phyloP scores from a whole-genome alignment of 139 green algal genomes.

The Cymbomonas tetramitiformis region DNA sequence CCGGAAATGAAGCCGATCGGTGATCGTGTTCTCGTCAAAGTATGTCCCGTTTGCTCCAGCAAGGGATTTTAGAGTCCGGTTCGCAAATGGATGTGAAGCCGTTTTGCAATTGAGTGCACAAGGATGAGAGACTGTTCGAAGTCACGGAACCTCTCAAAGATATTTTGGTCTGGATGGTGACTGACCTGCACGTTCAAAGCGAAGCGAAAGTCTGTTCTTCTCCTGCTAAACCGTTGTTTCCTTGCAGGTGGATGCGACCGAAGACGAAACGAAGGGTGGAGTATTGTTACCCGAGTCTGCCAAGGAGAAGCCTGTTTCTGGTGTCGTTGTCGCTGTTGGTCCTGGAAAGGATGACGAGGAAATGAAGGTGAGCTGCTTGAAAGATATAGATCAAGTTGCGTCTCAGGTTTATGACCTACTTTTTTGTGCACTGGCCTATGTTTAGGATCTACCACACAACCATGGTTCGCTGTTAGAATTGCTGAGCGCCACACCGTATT shows the following conservation, averaged over 20 bases:
- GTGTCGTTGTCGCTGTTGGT: conserved; percentile 42
- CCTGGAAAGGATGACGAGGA: conserved; percentile 50
- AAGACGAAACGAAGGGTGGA: conserved; percentile 67
- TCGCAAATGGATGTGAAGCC: neutral
- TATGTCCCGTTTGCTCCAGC: too few relatives aligned
- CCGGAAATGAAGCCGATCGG: conserved; percentile 62
- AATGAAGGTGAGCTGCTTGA: conserved; percentile 18
- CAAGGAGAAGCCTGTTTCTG: conserved; percentile 68
- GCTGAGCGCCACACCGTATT: too few relatives aligned
- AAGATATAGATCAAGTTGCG: too few relatives aligned
- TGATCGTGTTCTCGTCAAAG: conserved; percentile 79
- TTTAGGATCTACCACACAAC: too few relatives aligned
- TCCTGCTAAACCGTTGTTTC: too few relatives aligned
- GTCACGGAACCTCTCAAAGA: neutral
- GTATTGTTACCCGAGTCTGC: conserved; percentile 72
- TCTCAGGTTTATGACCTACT: conserved; percentile 31
- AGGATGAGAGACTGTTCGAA: too few relatives aligned
- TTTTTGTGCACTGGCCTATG: neutral
- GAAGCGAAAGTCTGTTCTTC: too few relatives aligned
- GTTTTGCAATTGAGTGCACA: neutral
- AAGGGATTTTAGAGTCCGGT: conserved; percentile 39
- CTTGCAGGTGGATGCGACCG: conserved; percentile 47
- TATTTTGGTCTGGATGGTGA: too few relatives aligned
- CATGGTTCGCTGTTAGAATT: too few relatives aligned
- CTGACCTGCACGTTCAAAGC: too few relatives aligned